Percentiles rank a stretch among this genome's conserved stretches.
Evolutionary conservation across 345 rosid species (phyloP).

Genomic region (Salix dunnii): DNA sequence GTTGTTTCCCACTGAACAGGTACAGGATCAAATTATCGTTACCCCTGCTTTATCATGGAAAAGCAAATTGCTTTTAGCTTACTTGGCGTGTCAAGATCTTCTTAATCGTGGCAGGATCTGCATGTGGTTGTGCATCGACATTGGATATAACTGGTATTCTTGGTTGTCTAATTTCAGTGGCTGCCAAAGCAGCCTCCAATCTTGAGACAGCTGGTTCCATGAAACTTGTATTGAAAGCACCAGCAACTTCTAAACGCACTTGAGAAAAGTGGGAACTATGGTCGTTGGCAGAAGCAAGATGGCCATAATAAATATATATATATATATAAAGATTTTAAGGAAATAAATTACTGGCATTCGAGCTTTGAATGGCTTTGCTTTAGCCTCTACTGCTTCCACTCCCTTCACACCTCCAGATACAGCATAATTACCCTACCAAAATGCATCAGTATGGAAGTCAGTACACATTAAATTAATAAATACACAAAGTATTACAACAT

Average conservation of each 20-base stretch:
- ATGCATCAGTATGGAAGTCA: neutral
- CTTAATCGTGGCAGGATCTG: constrained; percentile 85
- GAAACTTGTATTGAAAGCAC: constrained; percentile 94
- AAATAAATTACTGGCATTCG: constrained; percentile 67
- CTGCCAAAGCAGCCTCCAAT: constrained; percentile 82
- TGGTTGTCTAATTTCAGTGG: constrained; percentile 66
- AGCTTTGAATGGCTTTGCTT: constrained; percentile 94
- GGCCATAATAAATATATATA: neutral
- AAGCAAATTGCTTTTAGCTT: constrained; percentile 5
- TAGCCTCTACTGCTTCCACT: constrained; percentile 85
- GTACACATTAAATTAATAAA: neutral
- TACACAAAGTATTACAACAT: neutral
- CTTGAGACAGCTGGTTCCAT: constrained; percentile 99
- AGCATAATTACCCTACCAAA: constrained; percentile 82
- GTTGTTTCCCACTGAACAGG: constrained; percentile 99
- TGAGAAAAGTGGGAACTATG: constrained; percentile 21
- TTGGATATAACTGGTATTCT: constrained; percentile 95
- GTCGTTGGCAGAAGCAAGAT: constrained; percentile 3
- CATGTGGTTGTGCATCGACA: constrained; percentile 90
- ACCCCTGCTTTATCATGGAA: neutral
- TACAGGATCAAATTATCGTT: neutral
- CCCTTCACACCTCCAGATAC: constrained; percentile 96
- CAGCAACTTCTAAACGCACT: constrained; percentile 96
- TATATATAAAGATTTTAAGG: neutral
- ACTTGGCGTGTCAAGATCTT: constrained; percentile 87